These are phyloP conservation scores for Apodospora peruviana DNA, from an alignment of 495 filamentous ascomycete species.

Conservation along the genomic window DNA sequence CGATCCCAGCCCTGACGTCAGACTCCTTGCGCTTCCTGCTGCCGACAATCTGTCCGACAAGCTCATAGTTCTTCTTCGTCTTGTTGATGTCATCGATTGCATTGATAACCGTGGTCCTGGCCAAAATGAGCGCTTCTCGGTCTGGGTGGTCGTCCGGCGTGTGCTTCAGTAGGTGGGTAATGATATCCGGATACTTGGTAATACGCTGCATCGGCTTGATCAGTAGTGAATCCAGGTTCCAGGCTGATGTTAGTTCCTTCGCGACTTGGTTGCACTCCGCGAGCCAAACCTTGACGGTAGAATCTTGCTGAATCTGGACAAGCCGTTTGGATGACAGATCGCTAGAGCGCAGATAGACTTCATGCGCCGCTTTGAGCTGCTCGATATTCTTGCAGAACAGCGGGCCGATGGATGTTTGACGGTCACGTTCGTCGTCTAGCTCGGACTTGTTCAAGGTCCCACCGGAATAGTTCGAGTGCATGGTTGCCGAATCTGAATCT, in stretches of 20 bases:
- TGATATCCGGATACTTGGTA: constrained; percentile 82
- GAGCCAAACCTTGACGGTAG: constrained; percentile 81
- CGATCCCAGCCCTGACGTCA: constrained; percentile 74
- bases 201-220: constrained; percentile 95
- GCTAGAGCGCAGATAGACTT: constrained; percentile 80
- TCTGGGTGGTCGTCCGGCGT: constrained; percentile 84
- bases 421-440: constrained; percentile 55
- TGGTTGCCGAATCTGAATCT: constrained; percentile 29
- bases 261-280: constrained; percentile 85
- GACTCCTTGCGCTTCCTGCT: constrained; percentile 80
- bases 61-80: constrained; percentile 81
- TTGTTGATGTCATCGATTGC: constrained; percentile 85
- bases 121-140: constrained; percentile 56
- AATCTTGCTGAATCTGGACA: constrained; percentile 61
- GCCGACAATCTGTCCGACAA: constrained; percentile 80
- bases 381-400: constrained; percentile 68
- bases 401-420: constrained; percentile 69
- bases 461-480: constrained; percentile 20
- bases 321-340: constrained; percentile 78
- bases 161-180: constrained; percentile 68
- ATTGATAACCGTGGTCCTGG: constrained; percentile 58
- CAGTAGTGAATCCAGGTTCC: constrained; percentile 88
- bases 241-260: constrained; percentile 81
- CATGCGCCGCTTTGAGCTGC: constrained; percentile 78
- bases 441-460: constrained; percentile 25